Base-by-base conservation (phyloP, 106 monocot genomes). In the Dendrobium huoshanense region DNA sequence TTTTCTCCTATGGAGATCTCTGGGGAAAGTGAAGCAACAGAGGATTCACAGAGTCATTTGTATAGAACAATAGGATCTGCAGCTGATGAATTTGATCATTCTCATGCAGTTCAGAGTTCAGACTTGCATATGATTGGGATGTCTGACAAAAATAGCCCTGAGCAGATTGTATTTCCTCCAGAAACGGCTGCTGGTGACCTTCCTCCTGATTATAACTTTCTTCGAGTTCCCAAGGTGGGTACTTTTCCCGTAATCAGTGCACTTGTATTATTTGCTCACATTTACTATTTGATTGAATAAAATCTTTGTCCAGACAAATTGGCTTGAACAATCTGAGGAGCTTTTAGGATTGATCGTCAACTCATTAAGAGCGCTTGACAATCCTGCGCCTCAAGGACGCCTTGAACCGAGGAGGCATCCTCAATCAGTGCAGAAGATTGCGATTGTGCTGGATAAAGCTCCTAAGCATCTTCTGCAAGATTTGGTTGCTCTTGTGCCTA, bases 251-350 rank as follows among this genome's bases (percentile, higher is more conserved):
- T 44, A 65, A 41, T 22, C 45, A 29, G 49, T 22, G 15, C 10
- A 41, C 55, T 61, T 78, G 4, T 55, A 51, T 25, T 55, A 29
- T 76, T 11, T 49, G 48, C 7, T n/a, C 7, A 19, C 78, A 78
- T 74, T 82, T 22, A 77, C 6, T 17, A 31, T 61, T 56, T 56
- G 56, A 15, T 79, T 75, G 11, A 37, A n/a, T 41, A 40, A 44
- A 19, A 47, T 77, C 20, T 44, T 7, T 74, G 61, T 81, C 49
- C 67, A 98, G 97, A 88, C 83, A 81, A 98, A 92, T 79, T 92
- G 90, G 90, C 97, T 91, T 70, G 92, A 94, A 64, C 97, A 98
- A 75, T 98, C 94, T 73, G 94, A 91, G 79, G 95, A 98, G 81
- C 91, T 94, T 29, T 81, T 98, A 83, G 87, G 89, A 40, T 78